These are phyloP conservation scores for Aureobasidium subglaciale DNA, from an alignment of 2,329 filamentous ascomycete genomes.

Conservation along the genomic window DNA sequence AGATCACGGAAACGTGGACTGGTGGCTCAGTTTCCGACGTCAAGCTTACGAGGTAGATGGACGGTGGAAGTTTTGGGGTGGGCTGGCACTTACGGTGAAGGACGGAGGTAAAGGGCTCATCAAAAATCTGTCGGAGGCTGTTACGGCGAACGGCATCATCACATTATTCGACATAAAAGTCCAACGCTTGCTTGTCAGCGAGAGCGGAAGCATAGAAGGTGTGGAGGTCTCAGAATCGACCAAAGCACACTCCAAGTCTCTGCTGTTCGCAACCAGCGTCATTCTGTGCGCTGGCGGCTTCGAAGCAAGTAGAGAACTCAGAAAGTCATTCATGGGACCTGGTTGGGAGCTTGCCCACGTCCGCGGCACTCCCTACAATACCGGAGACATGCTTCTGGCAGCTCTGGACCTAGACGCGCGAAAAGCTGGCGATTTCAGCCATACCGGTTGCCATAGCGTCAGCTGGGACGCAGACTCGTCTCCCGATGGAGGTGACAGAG, in stretches of 20 bases:
- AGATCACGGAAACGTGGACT: constrained; percentile 44
- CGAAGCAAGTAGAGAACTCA: constrained; percentile 53
- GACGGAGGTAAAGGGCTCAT: constrained; percentile 56
- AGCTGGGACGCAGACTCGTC: constrained; percentile 60
- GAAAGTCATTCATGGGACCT: constrained; percentile 49
- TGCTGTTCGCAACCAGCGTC: constrained; percentile 27
- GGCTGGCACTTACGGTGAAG: constrained; percentile 51
- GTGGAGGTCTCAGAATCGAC: constrained; percentile 24
- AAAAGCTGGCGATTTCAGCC: constrained; percentile 47
- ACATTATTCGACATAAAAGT: constrained; percentile 43
- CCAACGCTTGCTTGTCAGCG: constrained; percentile 33
- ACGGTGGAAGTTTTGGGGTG: constrained; percentile 60
- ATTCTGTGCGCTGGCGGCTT: constrained; percentile 58
- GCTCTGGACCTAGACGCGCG: constrained; percentile 48
- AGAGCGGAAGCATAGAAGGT: constrained; percentile 27
- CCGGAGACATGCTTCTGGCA: constrained; percentile 50
- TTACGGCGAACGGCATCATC: constrained; percentile 36
- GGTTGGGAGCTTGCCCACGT: constrained; percentile 58
- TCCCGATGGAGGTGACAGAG: constrained; percentile 47
- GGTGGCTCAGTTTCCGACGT: constrained; percentile 35
- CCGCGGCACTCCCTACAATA: constrained; percentile 59
- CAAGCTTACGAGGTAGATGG: constrained; percentile 60
- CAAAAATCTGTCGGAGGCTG: constrained; percentile 41
- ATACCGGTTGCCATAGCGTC: constrained; percentile 53
- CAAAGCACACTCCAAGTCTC: background rate